Evolutionary conservation across 2,329 filamentous ascomycete species (phyloP), one percentile per base, ranked within the genome.

Genomic region (Clarireedia homoeocarpa): DNA sequence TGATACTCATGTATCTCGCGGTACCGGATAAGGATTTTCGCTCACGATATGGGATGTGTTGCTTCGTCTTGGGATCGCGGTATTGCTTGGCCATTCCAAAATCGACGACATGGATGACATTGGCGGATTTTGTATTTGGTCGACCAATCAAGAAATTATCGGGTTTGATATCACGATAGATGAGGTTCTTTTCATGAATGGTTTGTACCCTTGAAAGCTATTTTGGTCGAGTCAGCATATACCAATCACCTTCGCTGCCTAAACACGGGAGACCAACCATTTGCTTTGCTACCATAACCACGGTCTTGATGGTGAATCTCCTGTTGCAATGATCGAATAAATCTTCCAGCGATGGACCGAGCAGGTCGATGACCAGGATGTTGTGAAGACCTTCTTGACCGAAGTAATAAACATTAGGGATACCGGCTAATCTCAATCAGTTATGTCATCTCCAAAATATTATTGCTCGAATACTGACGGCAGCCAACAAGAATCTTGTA

Each of bases 21-120:
- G 94, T 99, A 61, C 94, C 94, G 4, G 92, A 97, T 59, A 99
- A 78, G 5, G 92, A 96, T 75, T 99, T 99, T 67, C 94, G 84
- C 76, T 97, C 94, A 68, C 94, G 84, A 73, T 97, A 97, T 12
- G 94, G 91, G 65, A 97, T 97, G 74, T 99, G 94, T 73, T 97
- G 94, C 75, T 97, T 97, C 39, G 94, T 96, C 79, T 97, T 97
- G 56, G 94, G 94, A 67, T 99, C 94, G 66, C 94, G 87, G 74
- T 97, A 99, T 73, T 97, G 94, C 78, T 99, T 99, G 61, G 94
- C 94, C 94, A 99, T 97, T 67, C 94, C 94, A 68, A 99, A 99
- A 73, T 99, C 94, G 67, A 99, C 91, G 39, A 97, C 94, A 70
- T 99, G 92, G 64, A 99, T 96, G 56, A 97, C 91, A 71, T 96